Conservation (phyloP, 805 yeast species). For the Saitoella complicata region DNA sequence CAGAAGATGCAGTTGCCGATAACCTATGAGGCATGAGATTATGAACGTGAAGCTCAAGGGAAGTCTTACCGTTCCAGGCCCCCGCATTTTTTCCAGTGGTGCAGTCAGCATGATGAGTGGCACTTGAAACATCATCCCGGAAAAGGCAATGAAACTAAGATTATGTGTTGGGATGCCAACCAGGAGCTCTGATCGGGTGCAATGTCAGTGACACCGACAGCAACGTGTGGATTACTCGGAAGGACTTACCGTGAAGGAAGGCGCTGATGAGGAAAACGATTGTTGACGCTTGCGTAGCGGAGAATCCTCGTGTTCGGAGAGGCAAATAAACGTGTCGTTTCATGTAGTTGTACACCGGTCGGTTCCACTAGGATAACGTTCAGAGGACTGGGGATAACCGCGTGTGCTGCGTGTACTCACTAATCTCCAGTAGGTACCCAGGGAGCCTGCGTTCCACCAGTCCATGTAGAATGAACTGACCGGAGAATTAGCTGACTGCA, state of each 20-base stretch:
- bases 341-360: constrained; percentile 28
- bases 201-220: too few species aligned
- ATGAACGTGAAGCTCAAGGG: too few species aligned
- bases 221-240: too few species aligned
- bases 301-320: constrained; percentile 22
- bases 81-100: constrained; percentile 27
- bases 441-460: constrained; percentile 37
- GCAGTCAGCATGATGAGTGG: constrained; percentile 27
- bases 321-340: constrained; percentile 29
- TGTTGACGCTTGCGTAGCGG: constrained; percentile 19
- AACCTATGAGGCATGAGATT: constrained; percentile 1
- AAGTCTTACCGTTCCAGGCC: constrained; percentile 21
- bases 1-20: constrained; percentile 33
- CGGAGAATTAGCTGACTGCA: too few species aligned
- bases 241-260: constrained; percentile 22
- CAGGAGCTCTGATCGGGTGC: constrained; percentile 17
- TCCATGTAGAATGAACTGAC: constrained; percentile 26
- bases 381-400: too few species aligned
- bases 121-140: constrained; percentile 29
- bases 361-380: constrained; percentile 23
- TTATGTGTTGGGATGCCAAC: constrained; percentile 34
- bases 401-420: too few species aligned
- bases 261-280: constrained; percentile 29
- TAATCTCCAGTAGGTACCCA: constrained; percentile 30
- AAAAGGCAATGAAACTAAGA: constrained; percentile 25